A percentile compares a stretch with the other conserved stretches of the same genome.
These are phyloP conservation scores for Pythium dissimile DNA, from an alignment of 352 stramenopile genomes.

Conservation along the genomic window DNA sequence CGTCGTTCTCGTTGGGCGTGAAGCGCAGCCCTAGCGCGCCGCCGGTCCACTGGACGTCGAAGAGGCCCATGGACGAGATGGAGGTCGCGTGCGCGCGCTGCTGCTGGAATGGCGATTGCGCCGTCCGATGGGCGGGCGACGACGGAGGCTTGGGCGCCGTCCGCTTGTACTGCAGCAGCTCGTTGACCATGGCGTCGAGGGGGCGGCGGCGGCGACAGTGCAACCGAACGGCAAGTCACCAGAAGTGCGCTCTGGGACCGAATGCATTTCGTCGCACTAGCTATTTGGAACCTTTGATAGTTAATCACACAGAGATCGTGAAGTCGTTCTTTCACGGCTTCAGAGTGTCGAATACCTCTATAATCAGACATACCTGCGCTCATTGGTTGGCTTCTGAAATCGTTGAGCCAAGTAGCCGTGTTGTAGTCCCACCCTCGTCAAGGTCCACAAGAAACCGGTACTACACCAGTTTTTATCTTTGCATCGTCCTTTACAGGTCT, in stretches of 20 bases:
- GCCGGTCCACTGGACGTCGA: conserved; percentile 61
- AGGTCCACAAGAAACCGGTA: not conserved
- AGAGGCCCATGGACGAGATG: conserved; percentile 12
- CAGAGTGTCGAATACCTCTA: no score
- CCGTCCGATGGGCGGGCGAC: not conserved
- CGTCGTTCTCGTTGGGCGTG: conserved; percentile 63
- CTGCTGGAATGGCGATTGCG: conserved; percentile 16
- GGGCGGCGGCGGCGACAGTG: no score
- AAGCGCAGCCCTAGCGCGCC: conserved; percentile 62
- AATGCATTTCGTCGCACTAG: not conserved
- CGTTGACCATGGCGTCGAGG: conserved; percentile 9
- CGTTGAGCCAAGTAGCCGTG: not conserved
- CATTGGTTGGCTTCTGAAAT: not conserved
- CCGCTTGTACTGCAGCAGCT: conserved; percentile 21
- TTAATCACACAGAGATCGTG: not conserved
- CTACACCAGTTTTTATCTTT: not conserved
- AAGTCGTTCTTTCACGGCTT: no score
- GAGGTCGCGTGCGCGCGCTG: not conserved
- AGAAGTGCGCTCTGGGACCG: not conserved
- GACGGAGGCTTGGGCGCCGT: not conserved
- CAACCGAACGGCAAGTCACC: no score
- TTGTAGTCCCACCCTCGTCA: not conserved
- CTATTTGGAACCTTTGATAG: not conserved
- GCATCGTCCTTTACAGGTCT: not conserved
- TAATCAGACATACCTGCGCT: not conserved